A percentile compares a stretch with the other conserved stretches of the same genome.
These are phyloP conservation scores for Amaranthus tricolor DNA, from an alignment of 179 eudicot genomes.

Conservation along the genomic window DNA sequence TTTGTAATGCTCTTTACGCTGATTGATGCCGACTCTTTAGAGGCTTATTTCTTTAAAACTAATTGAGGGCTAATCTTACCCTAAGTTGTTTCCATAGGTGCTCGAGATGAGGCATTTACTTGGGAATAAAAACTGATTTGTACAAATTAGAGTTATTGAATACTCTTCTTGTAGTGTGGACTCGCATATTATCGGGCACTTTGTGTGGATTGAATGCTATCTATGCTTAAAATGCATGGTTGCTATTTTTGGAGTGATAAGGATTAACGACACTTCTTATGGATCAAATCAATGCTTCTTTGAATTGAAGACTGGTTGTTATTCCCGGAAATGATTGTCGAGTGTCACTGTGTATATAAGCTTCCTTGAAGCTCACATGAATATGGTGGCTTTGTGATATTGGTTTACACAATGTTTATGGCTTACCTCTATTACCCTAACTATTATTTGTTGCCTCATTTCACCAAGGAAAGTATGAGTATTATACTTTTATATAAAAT, in stretches of 20 bases:
- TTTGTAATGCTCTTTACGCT: neutral
- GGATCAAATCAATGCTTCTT: too few relatives aligned
- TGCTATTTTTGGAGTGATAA: too few relatives aligned
- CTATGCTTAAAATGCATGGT: neutral
- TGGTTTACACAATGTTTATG: neutral
- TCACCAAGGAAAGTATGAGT: neutral
- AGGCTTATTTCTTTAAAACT: neutral
- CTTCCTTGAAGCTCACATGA: neutral
- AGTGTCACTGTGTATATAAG: neutral
- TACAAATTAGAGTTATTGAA: too few relatives aligned
- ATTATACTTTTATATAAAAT: neutral
- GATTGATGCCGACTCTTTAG: neutral
- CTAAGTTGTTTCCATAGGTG: neutral
- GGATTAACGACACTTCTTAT: too few relatives aligned
- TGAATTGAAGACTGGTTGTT: neutral
- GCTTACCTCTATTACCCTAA: neutral
- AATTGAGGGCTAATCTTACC: neutral
- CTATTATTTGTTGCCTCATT: neutral
- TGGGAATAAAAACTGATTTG: neutral
- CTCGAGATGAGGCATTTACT: neutral
- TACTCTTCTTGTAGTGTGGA: neutral
- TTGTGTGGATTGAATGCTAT: neutral
- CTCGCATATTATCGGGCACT: neutral
- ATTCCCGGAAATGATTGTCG: neutral
- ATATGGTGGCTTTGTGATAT: neutral